These are phyloP conservation scores for Podospora appendiculata DNA, from an alignment of 495 filamentous ascomycete species.

Conservation along the genomic window DNA sequence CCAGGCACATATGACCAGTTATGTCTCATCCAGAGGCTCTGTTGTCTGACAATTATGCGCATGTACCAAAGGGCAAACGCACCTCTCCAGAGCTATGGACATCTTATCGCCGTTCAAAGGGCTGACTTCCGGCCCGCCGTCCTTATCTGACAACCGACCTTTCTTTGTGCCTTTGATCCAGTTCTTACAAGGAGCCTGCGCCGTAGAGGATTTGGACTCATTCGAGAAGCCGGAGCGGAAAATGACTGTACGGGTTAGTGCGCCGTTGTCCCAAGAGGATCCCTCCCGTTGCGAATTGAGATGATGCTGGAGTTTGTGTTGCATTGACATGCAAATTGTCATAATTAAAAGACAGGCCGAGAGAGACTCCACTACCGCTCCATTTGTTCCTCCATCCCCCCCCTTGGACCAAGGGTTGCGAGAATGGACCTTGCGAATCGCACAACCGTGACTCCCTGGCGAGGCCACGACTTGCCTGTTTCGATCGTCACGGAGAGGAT, in stretches of 20 bases:
- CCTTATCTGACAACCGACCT: too few relatives aligned
- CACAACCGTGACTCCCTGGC: too few relatives aligned
- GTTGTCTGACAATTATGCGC: too few relatives aligned
- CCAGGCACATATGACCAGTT: too few relatives aligned
- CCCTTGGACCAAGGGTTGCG: neutral
- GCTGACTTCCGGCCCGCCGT: too few relatives aligned
- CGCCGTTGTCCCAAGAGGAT: neutral
- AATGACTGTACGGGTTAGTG: neutral
- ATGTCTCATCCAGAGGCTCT: too few relatives aligned
- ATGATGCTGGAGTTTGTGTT: neutral
- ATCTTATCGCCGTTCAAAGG: too few relatives aligned
- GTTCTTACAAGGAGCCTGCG: neutral
- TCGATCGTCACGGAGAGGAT: neutral
- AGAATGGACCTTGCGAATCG: neutral
- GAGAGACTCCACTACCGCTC: neutral
- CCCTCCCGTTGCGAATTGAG: too few relatives aligned
- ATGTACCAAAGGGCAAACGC: too few relatives aligned
- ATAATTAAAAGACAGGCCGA: constrained; percentile 15
- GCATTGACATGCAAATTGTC: constrained; percentile 25
- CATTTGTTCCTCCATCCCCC: neutral
- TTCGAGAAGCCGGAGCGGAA: neutral
- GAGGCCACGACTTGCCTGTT: neutral
- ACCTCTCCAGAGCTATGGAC: too few relatives aligned
- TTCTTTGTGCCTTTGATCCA: too few relatives aligned
- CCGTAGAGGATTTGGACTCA: neutral